Evolutionary conservation across 352 stramenopile species (phyloP), one percentile per base, ranked within the genome.

Genomic region (Phytophthora aleatoria): DNA sequence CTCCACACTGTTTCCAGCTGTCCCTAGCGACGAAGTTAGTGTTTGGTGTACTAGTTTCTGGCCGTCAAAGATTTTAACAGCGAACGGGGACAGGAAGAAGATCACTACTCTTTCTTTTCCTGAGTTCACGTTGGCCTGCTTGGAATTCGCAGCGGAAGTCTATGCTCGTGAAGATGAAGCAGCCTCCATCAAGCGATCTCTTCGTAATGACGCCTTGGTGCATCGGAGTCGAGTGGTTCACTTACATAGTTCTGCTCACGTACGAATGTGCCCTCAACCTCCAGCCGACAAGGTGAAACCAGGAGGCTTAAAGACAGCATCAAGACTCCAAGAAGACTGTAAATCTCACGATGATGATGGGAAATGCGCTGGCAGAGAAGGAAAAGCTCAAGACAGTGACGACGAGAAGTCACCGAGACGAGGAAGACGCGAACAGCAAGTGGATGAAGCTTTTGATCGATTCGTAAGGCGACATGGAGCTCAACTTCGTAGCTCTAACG

Each of bases 171-270:
- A 68, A 7, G 31, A 65, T 49, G 54, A 78, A 15, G 45, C 67
- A 2, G 56, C 54, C 3, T 68, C 67, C 15, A 58, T 75, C n/a
- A 68, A 71, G 11, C 43, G 48, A 8, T 69, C 55, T 30, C 54
- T 87, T 26, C 62, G 71, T 36, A 88, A 79, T 38, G 79, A 89
- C 38, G 65, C 82, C 11, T 60, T 86, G 35, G 64, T 43, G 5
- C 85, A 93, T 54, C 73, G 64, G 1, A 85, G 75, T 58, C 82
- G 83, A 11, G 82, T 93, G 8, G 83, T 93, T 15, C 81, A 91
- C 30, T 73, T 93, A 2, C 85, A 93, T 38, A 79, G 81, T 36
- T 85, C 74, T 35, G 85, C 82, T 1, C 85, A 93, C 59, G 81
- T 91, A 13, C 75, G 85, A 9, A 71, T 93, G 50, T 91, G 82